phyloP scores from a whole-genome alignment of 2,329 filamentous ascomycete genomes.

The Alternaria angustiovoidea region DNA sequence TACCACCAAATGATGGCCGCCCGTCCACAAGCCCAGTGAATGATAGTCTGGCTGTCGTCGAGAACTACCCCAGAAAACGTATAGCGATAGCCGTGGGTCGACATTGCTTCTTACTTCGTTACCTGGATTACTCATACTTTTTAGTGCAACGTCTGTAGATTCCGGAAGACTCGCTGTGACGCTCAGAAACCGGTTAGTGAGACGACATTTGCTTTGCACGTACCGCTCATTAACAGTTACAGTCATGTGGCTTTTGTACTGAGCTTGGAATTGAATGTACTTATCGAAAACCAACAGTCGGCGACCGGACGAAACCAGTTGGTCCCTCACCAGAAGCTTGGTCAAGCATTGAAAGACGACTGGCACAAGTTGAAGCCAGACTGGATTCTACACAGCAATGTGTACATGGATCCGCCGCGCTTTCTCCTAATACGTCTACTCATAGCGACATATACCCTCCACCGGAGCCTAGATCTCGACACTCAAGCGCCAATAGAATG shows the following conservation, averaged over 20 bases:
- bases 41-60: conserved; percentile 14
- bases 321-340: conserved; percentile 28
- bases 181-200: conserved; percentile 29
- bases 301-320: conserved; percentile 27
- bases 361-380: conserved; percentile 34
- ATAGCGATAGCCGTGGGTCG: neutral
- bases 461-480: conserved; percentile 18
- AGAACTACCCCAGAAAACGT: conserved; percentile 30
- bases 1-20: conserved; percentile 8
- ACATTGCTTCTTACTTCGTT: conserved; percentile 6
- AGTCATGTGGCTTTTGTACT: conserved; percentile 28
- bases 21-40: conserved; percentile 19
- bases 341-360: conserved; percentile 31
- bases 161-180: conserved; percentile 40
- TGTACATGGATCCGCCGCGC: conserved; percentile 23
- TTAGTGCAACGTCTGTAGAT: conserved; percentile 42
- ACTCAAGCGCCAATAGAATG: conserved; percentile 28
- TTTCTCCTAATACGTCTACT: conserved; percentile 27
- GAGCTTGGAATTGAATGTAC: conserved; percentile 41
- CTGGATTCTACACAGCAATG: conserved; percentile 30
- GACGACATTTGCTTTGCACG: neutral
- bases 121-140: conserved; percentile 3
- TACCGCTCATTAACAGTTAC: neutral
- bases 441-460: conserved; percentile 21
- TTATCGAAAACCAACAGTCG: conserved; percentile 35